A percentile compares a stretch with the other conserved stretches of the same genome.
phyloP scores from a whole-genome alignment of 768 basidiomycete genomes.

The Leccinum longicurvipes region DNA sequence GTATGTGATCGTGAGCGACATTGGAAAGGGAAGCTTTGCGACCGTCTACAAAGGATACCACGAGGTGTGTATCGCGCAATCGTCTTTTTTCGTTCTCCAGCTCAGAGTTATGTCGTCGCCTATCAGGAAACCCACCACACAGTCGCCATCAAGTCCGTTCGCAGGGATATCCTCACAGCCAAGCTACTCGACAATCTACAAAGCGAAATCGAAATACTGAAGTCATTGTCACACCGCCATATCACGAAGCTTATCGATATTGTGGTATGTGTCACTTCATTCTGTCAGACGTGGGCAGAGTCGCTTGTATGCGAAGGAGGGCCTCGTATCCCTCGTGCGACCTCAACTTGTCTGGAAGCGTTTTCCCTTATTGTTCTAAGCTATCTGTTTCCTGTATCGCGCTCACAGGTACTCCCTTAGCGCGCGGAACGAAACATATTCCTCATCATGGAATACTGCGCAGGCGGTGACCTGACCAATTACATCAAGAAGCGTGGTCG shows the following conservation, averaged over 20 bases:
- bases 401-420: slow-evolving; percentile 34
- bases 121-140: slow-evolving; percentile 68
- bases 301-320: not conserved
- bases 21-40: slow-evolving; percentile 93
- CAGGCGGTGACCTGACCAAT: slow-evolving; percentile 92
- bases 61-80: slow-evolving; percentile 51
- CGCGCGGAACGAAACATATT: slow-evolving; percentile 79
- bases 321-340: not conserved
- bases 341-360: not conserved
- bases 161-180: slow-evolving; percentile 78
- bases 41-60: slow-evolving; percentile 95
- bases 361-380: not conserved
- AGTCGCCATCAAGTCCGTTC: slow-evolving; percentile 95
- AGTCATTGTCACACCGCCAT: slow-evolving; percentile 88
- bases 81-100: not conserved
- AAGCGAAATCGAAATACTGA: slow-evolving; percentile 95
- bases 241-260: slow-evolving; percentile 93
- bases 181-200: slow-evolving; percentile 98
- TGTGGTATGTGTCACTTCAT: slow-evolving; percentile 52
- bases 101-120: slow-evolving; percentile 1
- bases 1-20: slow-evolving; percentile 71
- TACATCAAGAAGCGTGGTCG: slow-evolving; percentile 98
- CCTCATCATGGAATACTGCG: slow-evolving; percentile 96
- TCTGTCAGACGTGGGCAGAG: not conserved
- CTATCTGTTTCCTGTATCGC: not conserved